Conservation (phyloP, 192 early-diverging fungal genomes). For the Backusella parvicylindrica region DNA sequence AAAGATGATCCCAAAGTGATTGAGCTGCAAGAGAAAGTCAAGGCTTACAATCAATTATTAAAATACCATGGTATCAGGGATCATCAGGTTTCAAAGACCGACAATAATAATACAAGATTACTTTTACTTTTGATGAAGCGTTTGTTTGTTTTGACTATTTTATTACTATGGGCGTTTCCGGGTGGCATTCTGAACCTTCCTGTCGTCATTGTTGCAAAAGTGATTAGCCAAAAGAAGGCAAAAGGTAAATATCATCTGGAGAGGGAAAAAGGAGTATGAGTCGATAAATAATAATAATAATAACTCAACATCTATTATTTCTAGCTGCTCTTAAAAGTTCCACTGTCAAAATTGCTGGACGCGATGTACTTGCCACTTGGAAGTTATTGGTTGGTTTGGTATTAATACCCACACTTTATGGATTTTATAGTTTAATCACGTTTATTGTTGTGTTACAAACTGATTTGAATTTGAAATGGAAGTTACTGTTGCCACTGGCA, state of each 20-base stretch:
- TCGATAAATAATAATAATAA: background rate
- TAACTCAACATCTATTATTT: background rate
- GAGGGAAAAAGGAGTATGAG: background rate
- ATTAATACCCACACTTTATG: conserved; percentile 73
- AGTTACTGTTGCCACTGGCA: conserved; percentile 37
- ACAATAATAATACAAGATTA: conserved; percentile 60
- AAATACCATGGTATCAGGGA: conserved; percentile 92
- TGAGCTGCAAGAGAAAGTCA: conserved; percentile 71
- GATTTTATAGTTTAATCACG: conserved; percentile 63
- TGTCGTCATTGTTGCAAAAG: conserved; percentile 48
- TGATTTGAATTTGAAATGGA: conserved; percentile 34
- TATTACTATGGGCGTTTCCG: conserved; percentile 79
- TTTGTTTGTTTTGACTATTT: conserved; percentile 61
- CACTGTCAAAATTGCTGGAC: conserved; percentile 90
- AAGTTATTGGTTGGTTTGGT: conserved; percentile 79
- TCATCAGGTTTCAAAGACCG: conserved; percentile 90
- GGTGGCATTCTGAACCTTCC: conserved; percentile 64
- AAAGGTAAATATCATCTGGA: conserved; percentile 30
- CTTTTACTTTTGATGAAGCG: conserved; percentile 70
- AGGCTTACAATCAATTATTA: conserved; percentile 85
- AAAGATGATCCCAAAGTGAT: conserved; percentile 80
- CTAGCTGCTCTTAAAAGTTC: conserved; percentile 81
- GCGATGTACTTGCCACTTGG: conserved; percentile 97
- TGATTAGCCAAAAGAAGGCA: conserved; percentile 52
- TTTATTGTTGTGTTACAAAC: conserved; percentile 38